Base-by-base conservation (phyloP, 2,329 filamentous ascomycete genomes). In the Microcyclospora tardicrescens region DNA sequence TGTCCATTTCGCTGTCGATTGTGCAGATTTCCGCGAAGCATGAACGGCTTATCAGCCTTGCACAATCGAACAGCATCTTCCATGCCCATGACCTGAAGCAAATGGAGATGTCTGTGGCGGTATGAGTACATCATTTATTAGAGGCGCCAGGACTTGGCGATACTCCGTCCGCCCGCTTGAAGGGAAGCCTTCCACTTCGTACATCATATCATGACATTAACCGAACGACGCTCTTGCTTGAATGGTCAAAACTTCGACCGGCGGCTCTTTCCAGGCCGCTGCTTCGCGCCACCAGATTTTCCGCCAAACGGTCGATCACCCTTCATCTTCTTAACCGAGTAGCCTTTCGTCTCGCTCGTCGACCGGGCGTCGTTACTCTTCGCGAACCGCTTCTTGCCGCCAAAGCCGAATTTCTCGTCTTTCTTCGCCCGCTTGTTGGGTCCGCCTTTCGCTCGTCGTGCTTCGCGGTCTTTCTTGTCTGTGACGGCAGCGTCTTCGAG, bases 371-470 rank as follows among this genome's bases (percentile, higher is more conserved):
- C 87, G 50, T 85, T 85, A 44, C 86, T 94, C 75, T 98, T 98
- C 40, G 72, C 65, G 59, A 86, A 79, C 39, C 81, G 73, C 73
- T 98, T 98, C 77, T 94, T 95, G 52, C 91, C 91, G 43, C 91
- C 91, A 56, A 89, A 94, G 16, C 91, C 91, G 60, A 80, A 96
- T 67, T 94, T 95, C 49, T 83, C 74, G 59, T 98, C 80, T 69
- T 93, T 94, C 77, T 93, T 94, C 60, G 82, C 75, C 43, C 91
- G 80, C 70, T 96, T 96, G 11, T 51, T 47, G 14, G 33, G 43
- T 12, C 33, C 43, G n/a, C 49, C 50, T 62, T 51, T 53, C 28
- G 51, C 56, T 50, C 64, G 55, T 48, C 54, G 57, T 45, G 55
- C 63, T 46, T 50, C 60, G 55, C 49, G 51, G 41, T 64, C 62